Conservation (phyloP, 2,329 filamentous ascomycete genomes). For the Penicillium janthinellum region DNA sequence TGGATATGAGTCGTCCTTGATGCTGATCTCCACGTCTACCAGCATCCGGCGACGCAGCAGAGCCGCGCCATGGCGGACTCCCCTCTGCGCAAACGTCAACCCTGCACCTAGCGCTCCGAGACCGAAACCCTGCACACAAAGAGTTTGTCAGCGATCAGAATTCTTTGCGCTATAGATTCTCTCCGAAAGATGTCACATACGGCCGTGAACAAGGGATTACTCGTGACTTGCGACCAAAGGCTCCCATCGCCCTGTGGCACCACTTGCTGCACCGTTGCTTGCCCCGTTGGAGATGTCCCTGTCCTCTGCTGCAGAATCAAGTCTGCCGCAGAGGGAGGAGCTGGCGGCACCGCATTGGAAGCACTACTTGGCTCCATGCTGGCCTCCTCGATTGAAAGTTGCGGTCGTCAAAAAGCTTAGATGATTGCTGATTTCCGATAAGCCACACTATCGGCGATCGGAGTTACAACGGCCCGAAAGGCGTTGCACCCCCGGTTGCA, state of each 20-base stretch:
- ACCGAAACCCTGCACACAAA: constrained; percentile 68
- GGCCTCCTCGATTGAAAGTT: constrained; percentile 19
- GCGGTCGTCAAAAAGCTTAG: constrained; percentile 7
- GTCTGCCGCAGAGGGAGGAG: constrained; percentile 38
- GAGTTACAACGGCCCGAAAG: constrained; percentile 36
- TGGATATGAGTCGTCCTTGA: constrained; percentile 87
- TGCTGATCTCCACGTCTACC: constrained; percentile 93
- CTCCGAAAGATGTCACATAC: constrained; percentile 34
- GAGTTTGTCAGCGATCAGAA: constrained; percentile 4
- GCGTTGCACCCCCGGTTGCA: constrained; percentile 6
- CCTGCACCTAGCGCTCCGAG: constrained; percentile 85
- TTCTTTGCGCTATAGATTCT: neutral
- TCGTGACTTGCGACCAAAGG: constrained; percentile 48
- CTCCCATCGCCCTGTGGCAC: constrained; percentile 39
- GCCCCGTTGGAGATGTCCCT: constrained; percentile 33
- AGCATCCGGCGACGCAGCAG: constrained; percentile 82
- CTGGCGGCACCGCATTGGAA: constrained; percentile 32
- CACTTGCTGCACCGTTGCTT: constrained; percentile 32
- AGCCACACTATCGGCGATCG: constrained; percentile 26
- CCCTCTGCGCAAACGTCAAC: constrained; percentile 77
- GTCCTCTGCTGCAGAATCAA: constrained; percentile 40
- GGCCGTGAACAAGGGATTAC: constrained; percentile 54
- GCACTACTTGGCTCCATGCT: constrained; percentile 44
- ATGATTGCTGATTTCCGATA: constrained; percentile 12
- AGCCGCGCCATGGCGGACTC: constrained; percentile 69